These are phyloP conservation scores for Penicillium sclerotigenum DNA, from an alignment of 2,329 filamentous ascomycete genomes.

Conservation along the genomic window DNA sequence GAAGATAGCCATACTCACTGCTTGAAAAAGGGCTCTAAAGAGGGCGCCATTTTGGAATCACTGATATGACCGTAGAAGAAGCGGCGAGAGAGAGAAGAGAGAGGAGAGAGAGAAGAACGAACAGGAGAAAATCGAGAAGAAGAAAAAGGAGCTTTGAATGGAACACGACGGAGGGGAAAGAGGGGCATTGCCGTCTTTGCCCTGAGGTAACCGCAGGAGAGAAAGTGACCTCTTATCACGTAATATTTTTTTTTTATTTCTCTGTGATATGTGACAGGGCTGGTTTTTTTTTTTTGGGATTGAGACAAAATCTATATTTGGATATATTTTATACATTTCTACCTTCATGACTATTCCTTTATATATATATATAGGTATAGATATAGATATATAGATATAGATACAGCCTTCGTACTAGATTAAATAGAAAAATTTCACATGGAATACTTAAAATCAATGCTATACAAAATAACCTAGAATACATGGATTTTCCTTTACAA, in stretches of 20 bases:
- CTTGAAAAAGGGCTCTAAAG: slow-evolving; percentile 89
- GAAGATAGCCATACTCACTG: slow-evolving; percentile 49
- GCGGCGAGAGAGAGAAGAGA: slow-evolving; percentile 32
- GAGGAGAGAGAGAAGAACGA: slow-evolving; percentile 14
- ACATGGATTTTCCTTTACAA: slow-evolving; percentile 24
- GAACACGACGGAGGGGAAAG: slow-evolving; percentile 32
- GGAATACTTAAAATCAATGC: slow-evolving; percentile 21
- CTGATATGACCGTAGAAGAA: slow-evolving; percentile 47
- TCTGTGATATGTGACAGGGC: slow-evolving; percentile 7
- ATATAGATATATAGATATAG: too few species aligned
- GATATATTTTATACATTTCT: background rate
- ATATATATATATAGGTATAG: too few species aligned
- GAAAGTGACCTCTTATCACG: slow-evolving; percentile 22
- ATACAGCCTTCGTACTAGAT: too few species aligned
- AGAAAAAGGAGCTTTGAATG: slow-evolving; percentile 23
- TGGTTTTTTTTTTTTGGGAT: too few species aligned
- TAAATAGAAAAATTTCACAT: slow-evolving; percentile 1
- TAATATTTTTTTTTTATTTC: slow-evolving; percentile 17
- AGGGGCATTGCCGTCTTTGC: slow-evolving; percentile 31
- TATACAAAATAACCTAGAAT: slow-evolving; percentile 21
- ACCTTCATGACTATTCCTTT: background rate
- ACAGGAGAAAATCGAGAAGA: slow-evolving; percentile 15
- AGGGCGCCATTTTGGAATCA: slow-evolving; percentile 73
- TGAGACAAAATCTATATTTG: background rate
- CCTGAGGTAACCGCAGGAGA: slow-evolving; percentile 9